These are phyloP conservation scores for Aspergillus pseudotamarii DNA, from an alignment of 2,329 filamentous ascomycete genomes.

Conservation along the genomic window DNA sequence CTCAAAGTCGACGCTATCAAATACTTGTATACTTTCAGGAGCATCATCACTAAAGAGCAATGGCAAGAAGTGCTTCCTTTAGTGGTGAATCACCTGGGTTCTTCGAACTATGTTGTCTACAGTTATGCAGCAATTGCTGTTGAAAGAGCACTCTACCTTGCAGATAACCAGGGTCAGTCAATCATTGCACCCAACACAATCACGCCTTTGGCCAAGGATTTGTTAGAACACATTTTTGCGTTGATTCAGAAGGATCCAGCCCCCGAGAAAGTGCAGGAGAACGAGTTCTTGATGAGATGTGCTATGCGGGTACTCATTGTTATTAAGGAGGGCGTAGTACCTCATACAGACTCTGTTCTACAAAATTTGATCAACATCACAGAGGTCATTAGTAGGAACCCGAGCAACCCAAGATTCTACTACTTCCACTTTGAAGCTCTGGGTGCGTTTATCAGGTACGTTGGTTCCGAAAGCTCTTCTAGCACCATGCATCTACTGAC, in stretches of 20 bases:
- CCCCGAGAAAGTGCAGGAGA: conserved; percentile 94
- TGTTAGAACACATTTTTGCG: conserved; percentile 86
- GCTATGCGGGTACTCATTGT: conserved; percentile 97
- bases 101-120: conserved; percentile 93
- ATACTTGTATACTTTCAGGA: conserved; percentile 95
- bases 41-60: conserved; percentile 86
- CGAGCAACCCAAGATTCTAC: conserved; percentile 96
- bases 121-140: conserved; percentile 96
- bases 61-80: conserved; percentile 90
- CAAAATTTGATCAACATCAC: conserved; percentile 86
- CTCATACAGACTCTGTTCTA: conserved; percentile 76
- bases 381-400: conserved; percentile 88
- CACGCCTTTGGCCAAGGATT: conserved; percentile 77
- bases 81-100: conserved; percentile 86
- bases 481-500: conserved; percentile 14
- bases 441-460: conserved; percentile 77
- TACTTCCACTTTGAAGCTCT: conserved; percentile 98
- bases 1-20: conserved; percentile 98
- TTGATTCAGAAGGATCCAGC: conserved; percentile 83
- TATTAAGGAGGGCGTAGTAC: conserved; percentile 77
- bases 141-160: conserved; percentile 86
- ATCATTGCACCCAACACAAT: conserved; percentile 81
- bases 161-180: conserved; percentile 72
- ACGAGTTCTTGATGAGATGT: conserved; percentile 98
- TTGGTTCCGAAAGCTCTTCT: neutral